phyloP scores from a whole-genome alignment of 768 basidiomycete species.

The Calocybe cyanea region DNA sequence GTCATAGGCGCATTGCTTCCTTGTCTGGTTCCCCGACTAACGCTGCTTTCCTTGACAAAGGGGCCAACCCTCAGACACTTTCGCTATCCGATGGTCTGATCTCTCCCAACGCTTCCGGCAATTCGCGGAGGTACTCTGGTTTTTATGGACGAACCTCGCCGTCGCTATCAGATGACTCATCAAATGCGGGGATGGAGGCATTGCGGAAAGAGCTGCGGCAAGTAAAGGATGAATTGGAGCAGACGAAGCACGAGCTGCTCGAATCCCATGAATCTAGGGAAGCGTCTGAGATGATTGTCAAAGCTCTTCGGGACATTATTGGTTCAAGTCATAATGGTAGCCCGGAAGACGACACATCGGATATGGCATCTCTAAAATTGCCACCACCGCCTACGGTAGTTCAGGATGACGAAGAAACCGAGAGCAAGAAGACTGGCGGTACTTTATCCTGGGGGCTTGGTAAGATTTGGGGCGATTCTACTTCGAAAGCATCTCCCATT shows the following conservation, averaged over 20 bases:
- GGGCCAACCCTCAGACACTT: constrained; percentile 29
- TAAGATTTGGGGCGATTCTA: constrained; percentile 59
- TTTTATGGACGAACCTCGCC: constrained; percentile 51
- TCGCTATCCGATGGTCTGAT: constrained; percentile 29
- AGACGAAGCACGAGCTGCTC: constrained; percentile 59
- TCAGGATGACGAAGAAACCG: constrained; percentile 33
- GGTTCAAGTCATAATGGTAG: constrained; percentile 65
- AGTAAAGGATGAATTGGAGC: constrained; percentile 58
- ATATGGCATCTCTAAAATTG: constrained; percentile 28
- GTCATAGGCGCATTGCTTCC: constrained; percentile 71
- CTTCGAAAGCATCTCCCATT: constrained; percentile 18
- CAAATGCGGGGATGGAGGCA: constrained; percentile 45
- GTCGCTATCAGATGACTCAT: constrained; percentile 31
- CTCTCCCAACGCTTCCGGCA: constrained; percentile 19
- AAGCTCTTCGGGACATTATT: constrained; percentile 79
- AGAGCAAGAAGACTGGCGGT: constrained; percentile 25
- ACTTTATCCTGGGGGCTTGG: constrained; percentile 53
- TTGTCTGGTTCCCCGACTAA: constrained; percentile 58
- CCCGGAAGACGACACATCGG: constrained; percentile 12
- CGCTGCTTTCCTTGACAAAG: constrained; percentile 28
- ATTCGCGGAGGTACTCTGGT: constrained; percentile 44
- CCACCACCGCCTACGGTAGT: constrained; percentile 39
- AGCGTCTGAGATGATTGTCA: constrained; percentile 83
- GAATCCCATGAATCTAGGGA: constrained; percentile 83
- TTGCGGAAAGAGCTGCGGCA: constrained; percentile 57